Conservation (phyloP, 345 rosid genomes). For the Noccaea bulbosa region DNA sequence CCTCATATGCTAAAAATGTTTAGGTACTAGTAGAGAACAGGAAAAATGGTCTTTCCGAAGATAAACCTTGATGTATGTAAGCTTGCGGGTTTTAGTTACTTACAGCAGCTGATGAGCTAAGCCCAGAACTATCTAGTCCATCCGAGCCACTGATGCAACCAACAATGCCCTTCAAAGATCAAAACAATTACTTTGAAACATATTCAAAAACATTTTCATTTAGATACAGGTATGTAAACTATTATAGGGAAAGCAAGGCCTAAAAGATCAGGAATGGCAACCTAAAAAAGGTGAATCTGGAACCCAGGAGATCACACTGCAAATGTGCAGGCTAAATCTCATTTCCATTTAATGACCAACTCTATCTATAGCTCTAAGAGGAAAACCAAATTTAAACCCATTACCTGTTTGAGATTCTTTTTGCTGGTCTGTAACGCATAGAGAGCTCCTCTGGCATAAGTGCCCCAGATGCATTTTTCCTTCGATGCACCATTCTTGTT, state of each 20-base stretch:
- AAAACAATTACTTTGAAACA: slow-evolving; percentile 33
- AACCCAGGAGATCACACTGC: slow-evolving; percentile 23
- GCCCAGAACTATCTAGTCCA: slow-evolving; percentile 94
- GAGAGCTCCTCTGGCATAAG: slow-evolving; percentile 87
- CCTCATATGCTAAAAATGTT: slow-evolving; percentile 14
- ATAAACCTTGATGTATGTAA: slow-evolving; percentile 20
- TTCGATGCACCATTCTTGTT: slow-evolving; percentile 42
- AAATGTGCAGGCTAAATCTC: slow-evolving; percentile 16
- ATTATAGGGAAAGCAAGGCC: slow-evolving; percentile 22
- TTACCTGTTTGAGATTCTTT: slow-evolving; percentile 65
- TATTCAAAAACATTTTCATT: slow-evolving; percentile 7
- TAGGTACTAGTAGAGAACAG: slow-evolving; percentile 1
- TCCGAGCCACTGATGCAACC: slow-evolving; percentile 86
- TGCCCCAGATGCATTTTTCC: slow-evolving; percentile 75
- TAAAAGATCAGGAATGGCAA: slow-evolving; percentile 24
- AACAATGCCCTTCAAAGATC: slow-evolving; percentile 72
- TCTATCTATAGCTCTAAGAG: slow-evolving; percentile 15
- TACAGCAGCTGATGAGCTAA: slow-evolving; percentile 98
- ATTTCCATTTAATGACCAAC: slow-evolving; percentile 22
- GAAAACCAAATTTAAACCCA: slow-evolving; percentile 12
- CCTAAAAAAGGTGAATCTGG: slow-evolving; percentile 12
- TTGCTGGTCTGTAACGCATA: slow-evolving; percentile 76
- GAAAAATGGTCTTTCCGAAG: slow-evolving; percentile 1
- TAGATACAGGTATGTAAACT: slow-evolving; percentile 3
- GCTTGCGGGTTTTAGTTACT: slow-evolving; percentile 43